Base-by-base conservation (phyloP, 352 stramenopile species). In the Phytophthora colocasiae region DNA sequence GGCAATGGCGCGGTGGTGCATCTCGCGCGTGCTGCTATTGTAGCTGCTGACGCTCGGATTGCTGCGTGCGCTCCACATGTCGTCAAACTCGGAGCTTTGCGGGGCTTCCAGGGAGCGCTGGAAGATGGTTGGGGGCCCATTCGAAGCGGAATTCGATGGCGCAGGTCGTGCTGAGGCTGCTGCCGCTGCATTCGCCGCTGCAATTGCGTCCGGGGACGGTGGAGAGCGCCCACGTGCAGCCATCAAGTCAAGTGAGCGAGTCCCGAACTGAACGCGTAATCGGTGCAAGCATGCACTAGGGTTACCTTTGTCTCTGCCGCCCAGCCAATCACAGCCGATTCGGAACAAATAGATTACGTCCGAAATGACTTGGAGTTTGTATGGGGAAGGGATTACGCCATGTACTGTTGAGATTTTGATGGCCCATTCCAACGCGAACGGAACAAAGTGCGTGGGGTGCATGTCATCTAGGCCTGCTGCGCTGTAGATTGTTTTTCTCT, bases 21-120 rank as follows among this genome's bases (percentile, higher is more conserved):
- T 76, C 41, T 78, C 71, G 11, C 80, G 78, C n/a, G 66, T 66
- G 52, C 64, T 75, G 62, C 71, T 87, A 50, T 80, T 72, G 71
- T 77, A 80, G 69, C 75, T 87, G 73, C 73, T 85, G 48, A 78
- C 56, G 55, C 77, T 89, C 15, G 74, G 58, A 44, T 87, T 87
- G 54, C 75, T 85, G 6, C 58, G 61, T 12, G 77, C 52, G 34
- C 75, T 87, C 47, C 73, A 77, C 48, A 31, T 41, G 15, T 77
- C 66, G 9, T 75, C 69, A 17, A 36, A 14, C 5, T 77, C 69
- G 8, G 50, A 60, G 45, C 41, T 51, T 64, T 54, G 60, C 43
- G n/a, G 39, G 24, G 36, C 29, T 19, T 61, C 59, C 31, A 63
- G 54, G 27, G 60, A 24, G 6, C 27, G 41, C 14, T 27, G 41